Evolutionary conservation across 2,329 filamentous ascomycete species (phyloP).

Genomic region (Penicillium verrucosum): DNA sequence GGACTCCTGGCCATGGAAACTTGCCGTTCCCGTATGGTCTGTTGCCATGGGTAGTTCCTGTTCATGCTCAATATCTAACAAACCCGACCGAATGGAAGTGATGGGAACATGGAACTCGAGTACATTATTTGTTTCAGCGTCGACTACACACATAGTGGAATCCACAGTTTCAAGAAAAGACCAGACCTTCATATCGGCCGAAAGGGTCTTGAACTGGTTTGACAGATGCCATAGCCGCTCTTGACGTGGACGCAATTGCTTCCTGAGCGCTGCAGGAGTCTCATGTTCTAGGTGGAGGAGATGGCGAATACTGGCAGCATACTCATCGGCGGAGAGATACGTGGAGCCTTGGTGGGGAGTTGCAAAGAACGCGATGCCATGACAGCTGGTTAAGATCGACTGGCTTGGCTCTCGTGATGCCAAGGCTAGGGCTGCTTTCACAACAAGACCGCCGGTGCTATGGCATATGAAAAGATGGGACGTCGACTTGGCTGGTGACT

Average conservation of each 20-base stretch:
- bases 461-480: conserved; percentile 61
- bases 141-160: conserved; percentile 51
- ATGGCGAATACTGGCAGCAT: conserved; percentile 54
- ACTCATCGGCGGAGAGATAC: conserved; percentile 58
- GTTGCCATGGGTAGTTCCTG: conserved; percentile 32
- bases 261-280: conserved; percentile 51
- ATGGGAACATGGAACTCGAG: conserved; percentile 59
- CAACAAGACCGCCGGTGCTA: conserved; percentile 59
- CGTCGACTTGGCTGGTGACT: conserved; percentile 31
- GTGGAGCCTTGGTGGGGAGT: conserved; percentile 62
- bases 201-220: conserved; percentile 55
- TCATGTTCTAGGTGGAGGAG: conserved; percentile 53
- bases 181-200: conserved; percentile 60
- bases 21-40: conserved; percentile 32
- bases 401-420: conserved; percentile 28
- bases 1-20: conserved; percentile 29
- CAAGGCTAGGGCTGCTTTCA: conserved; percentile 53
- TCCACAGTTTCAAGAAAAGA: conserved; percentile 63
- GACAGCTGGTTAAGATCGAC: conserved; percentile 54
- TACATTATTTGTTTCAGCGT: conserved; percentile 39
- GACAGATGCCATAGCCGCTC: conserved; percentile 49
- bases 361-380: conserved; percentile 62
- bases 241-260: conserved; percentile 52
- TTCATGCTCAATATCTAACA: conserved; percentile 34
- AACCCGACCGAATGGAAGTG: conserved; percentile 47